Conservation (phyloP, 257 asterid species). For the Fraxinus quadrangulata region DNA sequence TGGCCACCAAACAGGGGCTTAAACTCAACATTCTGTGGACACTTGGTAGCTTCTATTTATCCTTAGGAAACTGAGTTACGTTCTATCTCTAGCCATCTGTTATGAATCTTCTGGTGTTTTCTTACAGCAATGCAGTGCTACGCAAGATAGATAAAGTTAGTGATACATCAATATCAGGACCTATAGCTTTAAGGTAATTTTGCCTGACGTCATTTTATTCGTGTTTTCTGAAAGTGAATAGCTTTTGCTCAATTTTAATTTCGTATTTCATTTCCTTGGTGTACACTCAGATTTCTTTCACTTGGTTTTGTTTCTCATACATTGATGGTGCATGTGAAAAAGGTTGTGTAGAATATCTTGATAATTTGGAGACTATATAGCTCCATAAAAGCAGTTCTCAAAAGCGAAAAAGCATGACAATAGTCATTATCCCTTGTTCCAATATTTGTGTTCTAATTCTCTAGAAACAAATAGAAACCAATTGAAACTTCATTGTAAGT, state of each 20-base stretch:
- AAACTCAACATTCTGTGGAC: not conserved
- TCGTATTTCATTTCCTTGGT: not conserved
- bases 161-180: constrained; percentile 54
- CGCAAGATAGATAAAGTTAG: constrained; percentile 59
- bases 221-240: not conserved
- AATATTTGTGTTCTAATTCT: not conserved
- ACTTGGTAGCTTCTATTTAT: not conserved
- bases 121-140: constrained; percentile 68
- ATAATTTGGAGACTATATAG: not conserved
- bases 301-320: not conserved
- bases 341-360: not conserved
- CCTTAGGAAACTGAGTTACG: not conserved
- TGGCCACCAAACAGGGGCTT: not conserved
- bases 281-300: not conserved
- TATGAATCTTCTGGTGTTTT: constrained; percentile 16
- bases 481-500: no score
- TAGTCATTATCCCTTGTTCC: not conserved
- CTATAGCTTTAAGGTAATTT: constrained; percentile 59
- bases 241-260: not conserved
- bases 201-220: constrained; percentile 1
- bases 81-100: constrained; percentile 10
- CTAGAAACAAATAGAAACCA: not conserved
- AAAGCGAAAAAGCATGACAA: not conserved
- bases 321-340: not conserved
- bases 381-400: not conserved